Conservation (phyloP, 2,329 filamentous ascomycete genomes). For the Cladophialophora immunda region DNA sequence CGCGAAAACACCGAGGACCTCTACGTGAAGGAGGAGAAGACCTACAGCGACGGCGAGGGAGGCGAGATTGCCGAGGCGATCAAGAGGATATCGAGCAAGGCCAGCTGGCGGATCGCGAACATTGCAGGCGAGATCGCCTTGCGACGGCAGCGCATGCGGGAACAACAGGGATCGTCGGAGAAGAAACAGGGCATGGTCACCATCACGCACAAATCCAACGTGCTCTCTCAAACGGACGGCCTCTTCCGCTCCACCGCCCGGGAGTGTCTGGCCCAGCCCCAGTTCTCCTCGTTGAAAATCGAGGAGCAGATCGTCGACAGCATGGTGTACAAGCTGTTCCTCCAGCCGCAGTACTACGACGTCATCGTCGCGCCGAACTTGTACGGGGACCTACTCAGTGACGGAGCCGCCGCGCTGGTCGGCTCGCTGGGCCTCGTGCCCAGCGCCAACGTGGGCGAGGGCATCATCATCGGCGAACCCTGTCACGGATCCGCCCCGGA, state of each 20-base stretch:
- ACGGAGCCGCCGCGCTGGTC: slow-evolving; percentile 92
- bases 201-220: slow-evolving; percentile 98
- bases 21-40: slow-evolving; percentile 96
- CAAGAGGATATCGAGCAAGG: slow-evolving; percentile 92
- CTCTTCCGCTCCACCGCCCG: slow-evolving; percentile 87
- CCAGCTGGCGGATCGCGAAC: slow-evolving; percentile 83
- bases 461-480: slow-evolving; percentile 95
- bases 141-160: slow-evolving; percentile 81
- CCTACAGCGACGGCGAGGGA: slow-evolving; percentile 71
- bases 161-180: slow-evolving; percentile 51
- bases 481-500: slow-evolving; percentile 97
- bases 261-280: slow-evolving; percentile 71
- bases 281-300: slow-evolving; percentile 72
- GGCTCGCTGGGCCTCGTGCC: slow-evolving; percentile 92
- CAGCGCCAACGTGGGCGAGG: slow-evolving; percentile 91
- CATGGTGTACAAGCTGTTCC: slow-evolving; percentile 99
- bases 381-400: slow-evolving; percentile 95
- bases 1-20: slow-evolving; percentile 99
- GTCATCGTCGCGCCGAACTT: slow-evolving; percentile 98
- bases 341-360: slow-evolving; percentile 92
- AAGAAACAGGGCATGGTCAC: slow-evolving; percentile 76
- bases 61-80: slow-evolving; percentile 95
- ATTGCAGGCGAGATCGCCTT: slow-evolving; percentile 96
- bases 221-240: slow-evolving; percentile 94
- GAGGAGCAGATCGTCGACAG: slow-evolving; percentile 99